Base-by-base conservation (phyloP, 2,329 filamentous ascomycete genomes). In the Alternaria longipes region DNA sequence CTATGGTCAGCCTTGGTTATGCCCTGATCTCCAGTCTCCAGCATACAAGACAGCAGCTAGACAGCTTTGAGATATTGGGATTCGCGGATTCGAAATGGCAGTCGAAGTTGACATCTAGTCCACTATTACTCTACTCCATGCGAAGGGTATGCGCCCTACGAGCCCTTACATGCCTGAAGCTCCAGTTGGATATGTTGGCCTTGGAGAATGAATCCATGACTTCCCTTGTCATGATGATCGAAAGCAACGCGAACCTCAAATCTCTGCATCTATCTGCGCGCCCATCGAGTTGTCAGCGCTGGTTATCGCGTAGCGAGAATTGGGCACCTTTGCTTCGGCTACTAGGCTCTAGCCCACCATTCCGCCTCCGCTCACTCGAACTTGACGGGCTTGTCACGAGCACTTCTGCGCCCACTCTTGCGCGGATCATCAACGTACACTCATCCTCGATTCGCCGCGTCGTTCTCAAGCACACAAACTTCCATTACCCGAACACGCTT, bases 311-410 rank as follows among this genome's bases (percentile, higher is more conserved):
- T 16, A 57, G 20, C 34, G 40, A 54, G 32, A 5, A 20, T 9
- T 63, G 61, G 58, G 54, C 44, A 8, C 45, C 56, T 40, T 18
- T 58, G 20, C 30, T 59, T 8, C 8, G 28, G 32, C 16, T 45
- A n/a, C 47, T 59, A 22, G 53, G 54, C 18, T n/a, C n/a, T 16
- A 11, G 30, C 14, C 58, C 61, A 7, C 32, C 55, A 11, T 62
- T 63, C 30, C 54, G 47, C 8, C 56, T 65, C 11, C 38, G 24
- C 5, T 38, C 49, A 12, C 60, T 65, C 18, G 53, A 60, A 5
- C 18, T 65, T 16, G 51, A 60, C 16, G 56, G 63, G 9, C 54
- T 65, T 4, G 20, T 52, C 24, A 49, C 60, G 8, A 60, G 59
- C 36, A 38, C n/a, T 36, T 30, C 26, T 20, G 54, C 58, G 12